A percentile compares a stretch with the other conserved stretches of the same genome.
Evolutionary conservation across 78 protist species (phyloP).

Genomic region (Dictyostelium firmibasis): DNA sequence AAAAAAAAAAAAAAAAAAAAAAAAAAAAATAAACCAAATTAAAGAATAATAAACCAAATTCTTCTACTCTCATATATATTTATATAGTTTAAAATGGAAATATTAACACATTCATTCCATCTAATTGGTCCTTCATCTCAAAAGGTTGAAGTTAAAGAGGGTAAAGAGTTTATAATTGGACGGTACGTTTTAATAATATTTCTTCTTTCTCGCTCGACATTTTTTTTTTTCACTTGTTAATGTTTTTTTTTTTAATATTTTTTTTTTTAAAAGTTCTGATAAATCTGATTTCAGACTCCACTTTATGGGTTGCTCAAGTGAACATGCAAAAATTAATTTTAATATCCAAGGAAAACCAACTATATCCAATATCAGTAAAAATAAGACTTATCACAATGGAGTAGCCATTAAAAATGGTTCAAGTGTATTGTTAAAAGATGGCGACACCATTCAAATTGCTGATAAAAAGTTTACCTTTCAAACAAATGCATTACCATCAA

Average conservation of each 20-base stretch:
- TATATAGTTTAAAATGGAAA: neutral
- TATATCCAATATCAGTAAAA: conserved; percentile 1
- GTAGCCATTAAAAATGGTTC: neutral
- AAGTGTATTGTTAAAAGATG: conserved; percentile 13
- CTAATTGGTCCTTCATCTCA: neutral
- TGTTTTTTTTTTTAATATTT: neutral
- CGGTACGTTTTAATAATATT: too few relatives aligned
- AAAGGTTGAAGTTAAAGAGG: neutral
- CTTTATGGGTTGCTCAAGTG: neutral
- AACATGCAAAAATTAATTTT: neutral
- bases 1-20: neutral
- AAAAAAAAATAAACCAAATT: neutral
- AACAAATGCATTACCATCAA: conserved; percentile 5
- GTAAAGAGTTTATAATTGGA: conserved; percentile 15
- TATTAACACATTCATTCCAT: neutral
- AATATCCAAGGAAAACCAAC: neutral
- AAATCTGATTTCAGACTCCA: neutral
- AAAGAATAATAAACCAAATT: too few relatives aligned
- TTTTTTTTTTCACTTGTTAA: too few relatives aligned
- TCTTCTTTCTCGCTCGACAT: too few relatives aligned
- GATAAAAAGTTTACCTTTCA: neutral
- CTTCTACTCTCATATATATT: neutral
- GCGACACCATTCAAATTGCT: neutral
- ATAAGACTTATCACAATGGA: neutral
- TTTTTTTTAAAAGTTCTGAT: neutral